Percentiles rank a stretch among this genome's conserved stretches.
Conservation (phyloP, 768 basidiomycete species). For the Leccinellum luteum region DNA sequence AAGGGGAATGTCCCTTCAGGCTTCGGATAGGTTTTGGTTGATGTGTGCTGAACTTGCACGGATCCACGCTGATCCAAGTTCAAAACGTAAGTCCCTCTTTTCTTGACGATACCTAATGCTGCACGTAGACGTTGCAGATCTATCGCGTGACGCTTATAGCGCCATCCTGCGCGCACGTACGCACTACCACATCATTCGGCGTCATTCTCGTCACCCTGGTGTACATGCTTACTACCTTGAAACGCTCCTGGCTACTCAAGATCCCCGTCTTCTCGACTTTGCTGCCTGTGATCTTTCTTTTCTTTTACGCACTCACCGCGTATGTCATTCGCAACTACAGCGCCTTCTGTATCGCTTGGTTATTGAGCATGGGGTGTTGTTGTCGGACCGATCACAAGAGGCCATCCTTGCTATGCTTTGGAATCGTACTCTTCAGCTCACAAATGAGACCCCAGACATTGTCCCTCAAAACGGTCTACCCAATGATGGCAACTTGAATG, state of each 20-base stretch:
- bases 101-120: slow-evolving; percentile 1
- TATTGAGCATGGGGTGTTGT: slow-evolving; percentile 22
- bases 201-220: slow-evolving; percentile 36
- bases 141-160: slow-evolving; percentile 6
- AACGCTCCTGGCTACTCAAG: slow-evolving; percentile 34
- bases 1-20: slow-evolving; percentile 31
- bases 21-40: slow-evolving; percentile 61
- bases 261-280: slow-evolving; percentile 27
- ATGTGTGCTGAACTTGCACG: slow-evolving; percentile 47
- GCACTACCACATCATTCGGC: slow-evolving; percentile 42
- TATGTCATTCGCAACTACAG: slow-evolving; percentile 36
- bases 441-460: not conserved
- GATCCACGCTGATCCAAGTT: slow-evolving; percentile 11
- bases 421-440: slow-evolving; percentile 29
- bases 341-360: slow-evolving; percentile 43
- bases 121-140: slow-evolving; percentile 10
- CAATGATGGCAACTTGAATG: slow-evolving; percentile 3
- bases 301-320: slow-evolving; percentile 32
- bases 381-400: slow-evolving; percentile 31
- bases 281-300: slow-evolving; percentile 35
- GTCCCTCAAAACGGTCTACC: not conserved
- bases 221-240: slow-evolving; percentile 49
- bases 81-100: slow-evolving; percentile 14
- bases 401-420: slow-evolving; percentile 36
- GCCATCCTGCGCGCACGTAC: slow-evolving; percentile 34